Base-by-base conservation (phyloP, 192 early-diverging fungal species). In the Funneliformis mosseae region DNA sequence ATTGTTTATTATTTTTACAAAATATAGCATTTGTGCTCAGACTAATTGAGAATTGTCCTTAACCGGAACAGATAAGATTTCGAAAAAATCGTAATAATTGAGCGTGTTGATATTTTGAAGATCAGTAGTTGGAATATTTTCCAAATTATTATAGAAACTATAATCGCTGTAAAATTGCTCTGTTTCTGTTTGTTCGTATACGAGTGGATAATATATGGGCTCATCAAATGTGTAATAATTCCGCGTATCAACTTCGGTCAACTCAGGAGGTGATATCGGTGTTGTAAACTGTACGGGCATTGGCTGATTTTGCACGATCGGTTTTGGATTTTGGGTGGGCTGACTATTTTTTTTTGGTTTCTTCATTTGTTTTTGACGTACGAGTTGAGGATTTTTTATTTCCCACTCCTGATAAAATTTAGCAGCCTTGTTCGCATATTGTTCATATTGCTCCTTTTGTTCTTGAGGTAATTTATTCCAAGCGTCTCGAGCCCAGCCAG, bases 371-470 rank as follows among this genome's bases (percentile, higher is more conserved):
- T 48, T 48, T 55, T 55, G 48, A 18, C 48, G 48, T 16, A 55
- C 18, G 5, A 5, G 46, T 55, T 55, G 48, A 3, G 48, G 48
- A 55, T 55, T 55, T 55, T 16, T 55, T 55, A 55, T 55, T 55
- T 55, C 68, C 68, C 68, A 70, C 21, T 70, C 68, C 42, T 70
- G 68, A 70, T 70, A 70, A 43, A 70, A 39, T 2, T 9, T 41
- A 10, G 68, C 68, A 21, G 68, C 68, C 21, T 39, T 42, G 0
- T 33, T 70, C 8, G 68, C 68, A 39, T 41, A 41, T 9, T 21
- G 16, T 21, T 70, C 68, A n/a, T 70, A 70, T 43, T 70, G 38
- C 7, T 41, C 33, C 21, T 70, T 70, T 42, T 70, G 18, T 9
- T 0, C 1, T n/a, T 41, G 38, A n/a, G 41, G 6, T 7, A 70